Base-by-base conservation (phyloP, 83 land plant species). In the Picea mariana region DNA sequence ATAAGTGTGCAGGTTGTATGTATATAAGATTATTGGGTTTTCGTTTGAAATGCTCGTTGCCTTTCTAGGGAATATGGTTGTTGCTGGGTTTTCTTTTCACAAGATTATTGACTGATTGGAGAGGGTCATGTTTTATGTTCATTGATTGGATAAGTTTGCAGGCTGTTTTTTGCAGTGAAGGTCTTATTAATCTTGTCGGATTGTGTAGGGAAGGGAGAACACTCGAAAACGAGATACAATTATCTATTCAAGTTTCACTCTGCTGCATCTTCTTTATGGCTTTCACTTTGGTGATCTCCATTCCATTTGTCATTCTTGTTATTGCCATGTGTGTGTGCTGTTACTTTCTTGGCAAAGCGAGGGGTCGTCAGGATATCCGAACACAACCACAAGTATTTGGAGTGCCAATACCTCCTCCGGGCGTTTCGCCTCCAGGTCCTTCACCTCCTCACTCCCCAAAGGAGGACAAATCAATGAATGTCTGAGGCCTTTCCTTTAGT, bases 271-370 rank as follows among this genome's bases (percentile, higher is more conserved):
- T 17, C 49, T 71, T 42, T 21, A 71, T 71, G 75, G 75, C 52
- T 12, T 40, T 71, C 17, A 40, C 52, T 71, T 71, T 71, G 49
- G 75, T 71, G 11, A 71, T 71, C 20, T 71, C 75, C 9, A 71
- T 71, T 6, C 75, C 75, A 40, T 71, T 71, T 47, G 42, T 71
- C n/a, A 40, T 71, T 71, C 75, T 71, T 17, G 75, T 40, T 40
- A 40, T 40, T 40, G 42, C 42, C 75, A 71, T 71, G 49, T 71
- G 75, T 71, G 75, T 71, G n/a, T 71, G 75, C 75, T 71, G 75
- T 40, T 71, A 71, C 75, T 71, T 71, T n/a, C 49, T 71, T 38
- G 75, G 75, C 47, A 71, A 71, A 71, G 75, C 75, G 2, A 71
- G 75, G 75, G 75, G 75, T 7, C 75, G 52, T 6, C 75, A 71